A percentile compares a stretch with the other conserved stretches of the same genome.
Evolutionary conservation across 73 alveolate species (phyloP).

Genomic region (Symbiodinium pilosum): DNA sequence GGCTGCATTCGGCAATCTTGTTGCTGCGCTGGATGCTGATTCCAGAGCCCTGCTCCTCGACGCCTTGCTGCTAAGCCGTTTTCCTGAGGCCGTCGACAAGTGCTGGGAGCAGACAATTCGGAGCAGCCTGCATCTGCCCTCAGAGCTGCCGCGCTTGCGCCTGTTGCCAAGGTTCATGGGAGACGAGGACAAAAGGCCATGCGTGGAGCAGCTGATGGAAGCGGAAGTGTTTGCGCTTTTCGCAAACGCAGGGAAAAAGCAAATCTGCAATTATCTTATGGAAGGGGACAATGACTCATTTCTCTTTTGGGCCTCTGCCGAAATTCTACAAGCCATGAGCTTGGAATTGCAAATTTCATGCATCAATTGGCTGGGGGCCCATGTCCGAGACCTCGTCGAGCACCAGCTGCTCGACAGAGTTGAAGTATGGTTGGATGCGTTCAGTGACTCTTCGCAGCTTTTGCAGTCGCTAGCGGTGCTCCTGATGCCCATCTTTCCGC

Average conservation of each 20-base stretch:
- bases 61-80: background rate
- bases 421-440: background rate
- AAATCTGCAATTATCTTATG: background rate
- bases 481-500: slow-evolving; percentile 6
- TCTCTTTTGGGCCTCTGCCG: background rate
- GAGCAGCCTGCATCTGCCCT: slow-evolving; percentile 7
- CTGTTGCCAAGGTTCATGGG: background rate
- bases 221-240: slow-evolving; percentile 4
- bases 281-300: background rate
- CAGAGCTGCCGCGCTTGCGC: background rate
- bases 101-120: background rate
- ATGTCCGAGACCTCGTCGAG: background rate
- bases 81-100: background rate
- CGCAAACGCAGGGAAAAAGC: background rate
- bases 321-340: background rate
- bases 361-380: background rate
- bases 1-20: background rate
- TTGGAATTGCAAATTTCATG: background rate
- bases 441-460: background rate
- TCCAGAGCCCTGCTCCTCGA: background rate
- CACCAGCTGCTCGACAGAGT: background rate
- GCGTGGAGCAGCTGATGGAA: background rate
- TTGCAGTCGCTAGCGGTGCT: slow-evolving; percentile 4
- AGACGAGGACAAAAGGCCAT: background rate
- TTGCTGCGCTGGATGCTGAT: background rate